Evolutionary conservation across 2,329 filamentous ascomycete species (phyloP).

Genomic region (Fusarium dlaminii): DNA sequence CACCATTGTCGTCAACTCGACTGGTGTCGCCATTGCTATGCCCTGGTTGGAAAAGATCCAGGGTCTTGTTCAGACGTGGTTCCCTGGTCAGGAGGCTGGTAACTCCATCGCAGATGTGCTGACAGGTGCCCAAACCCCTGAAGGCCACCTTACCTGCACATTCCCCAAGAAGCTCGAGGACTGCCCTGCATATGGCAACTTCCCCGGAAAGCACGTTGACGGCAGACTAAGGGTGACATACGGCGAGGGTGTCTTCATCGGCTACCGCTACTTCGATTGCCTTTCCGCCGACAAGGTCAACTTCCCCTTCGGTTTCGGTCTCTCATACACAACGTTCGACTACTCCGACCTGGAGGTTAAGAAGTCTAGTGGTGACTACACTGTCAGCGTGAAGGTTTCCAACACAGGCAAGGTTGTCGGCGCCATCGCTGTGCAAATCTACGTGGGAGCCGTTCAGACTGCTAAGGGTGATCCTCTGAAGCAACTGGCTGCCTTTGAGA

Average conservation of each 20-base stretch:
- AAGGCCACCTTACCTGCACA: slow-evolving; percentile 70
- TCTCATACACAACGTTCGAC: slow-evolving; percentile 56
- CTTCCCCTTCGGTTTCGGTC: slow-evolving; percentile 72
- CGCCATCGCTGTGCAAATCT: slow-evolving; percentile 66
- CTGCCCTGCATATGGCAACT: slow-evolving; percentile 74
- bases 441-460: slow-evolving; percentile 47
- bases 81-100: slow-evolving; percentile 74
- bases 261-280: slow-evolving; percentile 75
- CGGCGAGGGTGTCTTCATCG: slow-evolving; percentile 75
- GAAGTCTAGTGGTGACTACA: slow-evolving; percentile 47
- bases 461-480: slow-evolving; percentile 53
- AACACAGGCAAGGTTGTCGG: slow-evolving; percentile 66
- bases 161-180: slow-evolving; percentile 70
- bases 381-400: slow-evolving; percentile 61
- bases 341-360: slow-evolving; percentile 66
- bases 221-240: slow-evolving; percentile 68
- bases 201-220: slow-evolving; percentile 54
- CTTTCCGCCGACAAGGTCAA: slow-evolving; percentile 62
- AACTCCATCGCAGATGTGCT: slow-evolving; percentile 75
- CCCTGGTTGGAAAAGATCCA: slow-evolving; percentile 65
- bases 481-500: slow-evolving; percentile 74
- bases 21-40: slow-evolving; percentile 70
- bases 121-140: slow-evolving; percentile 71
- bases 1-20: slow-evolving; percentile 70
- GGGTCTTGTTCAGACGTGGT: slow-evolving; percentile 74